Base-by-base conservation (phyloP, 192 early-diverging fungal genomes). In the Backusella parvicylindrica region DNA sequence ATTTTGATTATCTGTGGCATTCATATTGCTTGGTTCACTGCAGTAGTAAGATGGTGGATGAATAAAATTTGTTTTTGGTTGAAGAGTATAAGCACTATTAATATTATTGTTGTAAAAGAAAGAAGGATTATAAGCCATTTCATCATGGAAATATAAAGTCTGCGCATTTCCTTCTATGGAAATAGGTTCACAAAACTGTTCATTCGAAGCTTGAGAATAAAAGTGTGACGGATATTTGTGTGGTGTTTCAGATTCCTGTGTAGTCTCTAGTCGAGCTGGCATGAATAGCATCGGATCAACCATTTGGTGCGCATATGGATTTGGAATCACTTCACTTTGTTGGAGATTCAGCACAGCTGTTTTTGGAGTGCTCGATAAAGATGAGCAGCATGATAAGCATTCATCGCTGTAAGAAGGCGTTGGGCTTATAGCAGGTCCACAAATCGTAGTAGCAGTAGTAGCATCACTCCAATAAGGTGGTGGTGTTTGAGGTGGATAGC, bases 121-220 rank as follows among this genome's bases (percentile, higher is more conserved):
- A 60, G 53, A 26, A 26, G 26, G 12, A 13, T 15, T 60, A 60
- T 28, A 60, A 60, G 53, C 53, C 23, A 60, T 26, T 26, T 28
- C 53, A 13, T 60, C 23, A 28, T 60, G 23, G 53, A 60, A 60
- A 60, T 60, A 60, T 60, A 60, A 60, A 60, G 53, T 12, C 53
- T 60, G 53, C 53, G 53, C 53, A 60, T 60, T 60, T 60, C 53
- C 53, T 60, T 60, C 23, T 60, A 60, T 60, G 53, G 53, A 60
- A 60, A 60, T 60, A 12, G 53, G 9, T 28, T n/a, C 43, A 47
- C 43, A 47, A n/a, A 47, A 6, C 18, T 47, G 43, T 18, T 60
- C 23, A 7, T 28, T 9, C 26, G 26, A 28, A 60, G 53, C 53
- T 60, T 60, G 53, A 60, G 53, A 60, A 60, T 60, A 60, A 26